phyloP scores from a whole-genome alignment of 345 rosid species.

The Toxicodendron radicans region DNA sequence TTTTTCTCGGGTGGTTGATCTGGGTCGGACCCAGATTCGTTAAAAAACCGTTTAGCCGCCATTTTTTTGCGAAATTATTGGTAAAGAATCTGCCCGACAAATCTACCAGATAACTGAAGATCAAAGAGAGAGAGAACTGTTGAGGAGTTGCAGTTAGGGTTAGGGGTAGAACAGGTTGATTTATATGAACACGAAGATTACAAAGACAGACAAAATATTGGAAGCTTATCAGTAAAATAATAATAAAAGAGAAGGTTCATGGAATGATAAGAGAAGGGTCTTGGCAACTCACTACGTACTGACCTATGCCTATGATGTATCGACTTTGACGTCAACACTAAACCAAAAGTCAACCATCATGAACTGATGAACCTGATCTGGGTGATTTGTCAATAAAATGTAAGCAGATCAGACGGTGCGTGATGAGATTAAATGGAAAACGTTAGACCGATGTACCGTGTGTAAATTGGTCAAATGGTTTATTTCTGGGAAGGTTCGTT shows the following conservation, averaged over 20 bases:
- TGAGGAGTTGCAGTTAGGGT: background rate
- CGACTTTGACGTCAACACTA: slow-evolving; percentile 47
- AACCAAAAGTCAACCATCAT: slow-evolving; percentile 25
- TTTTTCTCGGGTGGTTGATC: slow-evolving; percentile 57
- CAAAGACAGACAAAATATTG: slow-evolving; percentile 2
- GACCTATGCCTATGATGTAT: slow-evolving; percentile 20
- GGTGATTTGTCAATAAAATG: background rate
- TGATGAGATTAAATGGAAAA: background rate
- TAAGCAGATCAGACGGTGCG: background rate
- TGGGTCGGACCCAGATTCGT: slow-evolving; percentile 41
- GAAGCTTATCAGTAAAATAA: background rate
- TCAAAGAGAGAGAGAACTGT: background rate
- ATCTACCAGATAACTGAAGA: background rate
- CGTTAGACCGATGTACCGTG: background rate
- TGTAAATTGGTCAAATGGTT: background rate
- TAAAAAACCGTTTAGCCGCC: slow-evolving; percentile 60
- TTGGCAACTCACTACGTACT: slow-evolving; percentile 11
- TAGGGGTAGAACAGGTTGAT: background rate
- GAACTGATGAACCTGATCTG: background rate
- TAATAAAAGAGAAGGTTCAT: slow-evolving; percentile 34
- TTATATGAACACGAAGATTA: background rate
- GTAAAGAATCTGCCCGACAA: background rate
- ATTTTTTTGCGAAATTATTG: slow-evolving; percentile 29
- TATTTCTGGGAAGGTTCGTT: slow-evolving; percentile 4
- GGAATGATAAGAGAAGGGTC: slow-evolving; percentile 44